Percentiles rank a stretch among this genome's conserved stretches.
Evolutionary conservation across 805 yeast species (phyloP).

Genomic region (Starmerella stigmatis): DNA sequence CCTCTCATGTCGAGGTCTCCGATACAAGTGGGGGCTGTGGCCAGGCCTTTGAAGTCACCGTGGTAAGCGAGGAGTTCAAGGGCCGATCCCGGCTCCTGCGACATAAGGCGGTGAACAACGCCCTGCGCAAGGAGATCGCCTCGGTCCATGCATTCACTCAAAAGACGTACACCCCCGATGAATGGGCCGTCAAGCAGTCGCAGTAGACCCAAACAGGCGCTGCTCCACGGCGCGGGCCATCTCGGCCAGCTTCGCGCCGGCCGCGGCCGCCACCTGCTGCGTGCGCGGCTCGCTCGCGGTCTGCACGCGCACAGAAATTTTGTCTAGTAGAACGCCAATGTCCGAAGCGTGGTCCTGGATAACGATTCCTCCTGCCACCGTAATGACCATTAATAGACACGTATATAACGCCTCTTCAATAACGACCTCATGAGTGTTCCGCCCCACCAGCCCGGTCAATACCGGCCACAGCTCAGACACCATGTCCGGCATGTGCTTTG

Average conservation of each 20-base stretch:
- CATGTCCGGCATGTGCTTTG: slow-evolving; percentile 46
- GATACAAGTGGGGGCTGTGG: slow-evolving; percentile 94
- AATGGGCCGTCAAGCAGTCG: slow-evolving; percentile 45
- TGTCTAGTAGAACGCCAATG: slow-evolving; percentile 25
- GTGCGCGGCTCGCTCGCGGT: not conserved
- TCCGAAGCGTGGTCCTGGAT: slow-evolving; percentile 25
- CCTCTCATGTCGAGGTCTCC: slow-evolving; percentile 57
- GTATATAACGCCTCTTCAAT: slow-evolving; percentile 30
- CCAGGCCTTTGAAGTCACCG: slow-evolving; percentile 88
- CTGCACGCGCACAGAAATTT: not conserved
- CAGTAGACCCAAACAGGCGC: not conserved
- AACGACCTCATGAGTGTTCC: slow-evolving; percentile 14
- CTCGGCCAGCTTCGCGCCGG: slow-evolving; percentile 5
- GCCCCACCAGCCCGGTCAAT: slow-evolving; percentile 16
- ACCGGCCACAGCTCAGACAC: slow-evolving; percentile 39
- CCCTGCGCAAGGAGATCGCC: slow-evolving; percentile 74
- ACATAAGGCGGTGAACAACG: slow-evolving; percentile 72
- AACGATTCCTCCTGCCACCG: slow-evolving; percentile 27
- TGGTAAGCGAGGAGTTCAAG: slow-evolving; percentile 59
- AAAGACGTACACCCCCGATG: slow-evolving; percentile 62
- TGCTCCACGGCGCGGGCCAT: not conserved
- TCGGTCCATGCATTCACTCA: slow-evolving; percentile 92
- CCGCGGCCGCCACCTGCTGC: slow-evolving; percentile 4
- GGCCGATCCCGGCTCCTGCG: slow-evolving; percentile 80
- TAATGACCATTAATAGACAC: slow-evolving; percentile 27